Evolutionary conservation across 2,329 filamentous ascomycete genomes (phyloP), one percentile per base, ranked within the genome.

Genomic region (Leptographium radiaticola): DNA sequence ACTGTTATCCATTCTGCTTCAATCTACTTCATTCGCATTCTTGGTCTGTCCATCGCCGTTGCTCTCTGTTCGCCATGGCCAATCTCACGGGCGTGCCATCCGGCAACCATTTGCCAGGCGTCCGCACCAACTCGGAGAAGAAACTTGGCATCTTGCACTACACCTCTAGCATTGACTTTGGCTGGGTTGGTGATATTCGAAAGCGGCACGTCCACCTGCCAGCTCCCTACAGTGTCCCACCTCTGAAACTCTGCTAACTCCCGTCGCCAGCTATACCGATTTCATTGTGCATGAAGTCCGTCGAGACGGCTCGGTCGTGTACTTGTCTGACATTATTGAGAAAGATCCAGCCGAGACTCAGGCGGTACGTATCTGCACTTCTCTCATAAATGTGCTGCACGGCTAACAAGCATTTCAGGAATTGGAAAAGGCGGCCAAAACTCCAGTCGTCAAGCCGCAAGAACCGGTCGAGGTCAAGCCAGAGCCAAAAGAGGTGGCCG

Each of bases 221-320:
- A 12, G 2, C n/a, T 20, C 5, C 33, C 10, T 11, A 13, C 25
- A 5, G 18, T 33, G 15, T 16, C 6, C 16, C 44, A 16, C 44
- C 52, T 38, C 46, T 20, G 58, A 62, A 43, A 60, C 54, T 18
- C 12, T 36, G 6, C n/a, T 45, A 9, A 20, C 30, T 4, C 30
- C 43, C 18, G 15, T 9, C 25, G 25, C 47, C 33, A 81, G 88
- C 60, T 96, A 90, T 67, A 91, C 89, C 5, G 90, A 96, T 66
- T 96, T 96, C 62, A 74, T 93, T 61, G 90, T 96, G 61, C 90
- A 95, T 64, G 90, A 96, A 68, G 91, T 96, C 58, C 72, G 79
- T 20, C 81, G 83, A 34, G 79, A 85, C 63, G 89, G 89, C 16
- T 70, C 81, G 53, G 87, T 95, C 15, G 67, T 93, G 52, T 88